Percentiles rank a stretch among this genome's conserved stretches.
Evolutionary conservation across 1,139 yeast species (phyloP).

Genomic region (Suhomyces bokatorum): DNA sequence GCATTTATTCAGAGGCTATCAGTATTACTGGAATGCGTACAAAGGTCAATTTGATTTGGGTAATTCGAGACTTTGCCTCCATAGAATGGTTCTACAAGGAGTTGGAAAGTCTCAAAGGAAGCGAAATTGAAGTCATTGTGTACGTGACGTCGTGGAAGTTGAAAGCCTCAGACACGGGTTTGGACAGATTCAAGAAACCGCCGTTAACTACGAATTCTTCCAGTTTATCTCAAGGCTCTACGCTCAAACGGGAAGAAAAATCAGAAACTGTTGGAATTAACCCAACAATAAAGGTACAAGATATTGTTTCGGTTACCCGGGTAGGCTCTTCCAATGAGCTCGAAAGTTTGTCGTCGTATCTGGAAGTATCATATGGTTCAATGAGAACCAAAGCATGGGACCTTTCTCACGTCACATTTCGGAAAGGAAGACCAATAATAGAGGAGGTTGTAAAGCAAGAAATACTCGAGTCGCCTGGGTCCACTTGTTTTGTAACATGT

Average conservation of each 20-base stretch:
- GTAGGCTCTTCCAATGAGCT: not conserved
- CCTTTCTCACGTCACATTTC: slow-evolving; percentile 25
- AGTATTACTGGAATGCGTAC: slow-evolving; percentile 7
- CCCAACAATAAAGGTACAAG: not conserved
- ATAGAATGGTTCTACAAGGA: slow-evolving; percentile 25
- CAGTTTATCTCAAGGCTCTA: too few relatives aligned
- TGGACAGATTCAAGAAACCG: not conserved
- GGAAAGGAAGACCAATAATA: slow-evolving; percentile 34
- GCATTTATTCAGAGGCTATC: slow-evolving; percentile 24
- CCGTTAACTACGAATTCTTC: not conserved
- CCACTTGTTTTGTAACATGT: slow-evolving; percentile 48
- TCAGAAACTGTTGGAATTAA: not conserved
- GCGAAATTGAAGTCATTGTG: slow-evolving; percentile 19
- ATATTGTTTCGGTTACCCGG: not conserved
- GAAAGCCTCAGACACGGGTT: not conserved
- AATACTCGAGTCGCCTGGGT: slow-evolving; percentile 22
- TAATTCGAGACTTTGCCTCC: slow-evolving; percentile 20
- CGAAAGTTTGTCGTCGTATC: not conserved
- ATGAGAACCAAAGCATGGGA: slow-evolving; percentile 9
- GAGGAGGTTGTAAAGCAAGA: slow-evolving; percentile 26
- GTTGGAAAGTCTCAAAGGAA: slow-evolving; percentile 15
- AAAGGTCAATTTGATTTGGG: slow-evolving; percentile 23
- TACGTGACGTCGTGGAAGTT: slow-evolving; percentile 17
- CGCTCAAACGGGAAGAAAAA: not conserved
- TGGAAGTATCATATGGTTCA: not conserved